Conservation (phyloP, 225 moss, liverwort and hornwort species). For the Marchantia paleacea region DNA sequence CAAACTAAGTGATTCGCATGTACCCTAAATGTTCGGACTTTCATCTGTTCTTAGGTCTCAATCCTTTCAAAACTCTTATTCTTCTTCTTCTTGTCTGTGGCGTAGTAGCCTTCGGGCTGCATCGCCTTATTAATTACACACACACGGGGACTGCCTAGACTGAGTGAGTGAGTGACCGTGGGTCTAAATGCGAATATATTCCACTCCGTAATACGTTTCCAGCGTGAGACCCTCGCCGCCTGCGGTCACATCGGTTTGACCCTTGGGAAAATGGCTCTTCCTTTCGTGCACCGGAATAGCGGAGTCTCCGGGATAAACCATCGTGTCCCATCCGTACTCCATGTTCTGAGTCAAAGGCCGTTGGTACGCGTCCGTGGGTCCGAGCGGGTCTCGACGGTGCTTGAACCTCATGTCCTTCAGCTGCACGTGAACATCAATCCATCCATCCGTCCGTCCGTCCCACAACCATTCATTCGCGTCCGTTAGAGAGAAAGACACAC, state of each 20-base stretch:
- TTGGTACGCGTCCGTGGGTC: constrained; percentile 36
- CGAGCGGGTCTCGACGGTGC: constrained; percentile 35
- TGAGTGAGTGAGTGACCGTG: not conserved
- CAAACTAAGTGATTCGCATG: too few relatives aligned
- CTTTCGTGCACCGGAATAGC: constrained; percentile 27
- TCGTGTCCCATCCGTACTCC: constrained; percentile 50
- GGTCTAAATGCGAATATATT: constrained; percentile 36
- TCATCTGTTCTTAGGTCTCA: too few relatives aligned
- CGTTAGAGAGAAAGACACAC: too few relatives aligned
- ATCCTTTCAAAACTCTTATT: too few relatives aligned
- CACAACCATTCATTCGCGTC: not conserved
- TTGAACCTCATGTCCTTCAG: constrained; percentile 36
- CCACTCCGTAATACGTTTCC: constrained; percentile 50
- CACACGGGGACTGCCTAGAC: too few relatives aligned
- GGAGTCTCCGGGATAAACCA: constrained; percentile 42
- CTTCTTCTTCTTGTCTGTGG: too few relatives aligned
- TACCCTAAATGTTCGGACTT: too few relatives aligned
- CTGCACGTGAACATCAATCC: constrained; percentile 15
- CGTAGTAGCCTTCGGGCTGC: too few relatives aligned
- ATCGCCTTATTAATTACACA: too few relatives aligned
- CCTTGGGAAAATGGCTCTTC: constrained; percentile 37
- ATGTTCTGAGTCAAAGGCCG: constrained; percentile 42
- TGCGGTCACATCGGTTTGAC: constrained; percentile 44
- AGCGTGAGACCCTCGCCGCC: constrained; percentile 49
- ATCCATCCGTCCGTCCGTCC: not conserved